Evolutionary conservation across 2,329 filamentous ascomycete genomes (phyloP), one percentile per base, ranked within the genome.

Genomic region (Hortaea werneckii): DNA sequence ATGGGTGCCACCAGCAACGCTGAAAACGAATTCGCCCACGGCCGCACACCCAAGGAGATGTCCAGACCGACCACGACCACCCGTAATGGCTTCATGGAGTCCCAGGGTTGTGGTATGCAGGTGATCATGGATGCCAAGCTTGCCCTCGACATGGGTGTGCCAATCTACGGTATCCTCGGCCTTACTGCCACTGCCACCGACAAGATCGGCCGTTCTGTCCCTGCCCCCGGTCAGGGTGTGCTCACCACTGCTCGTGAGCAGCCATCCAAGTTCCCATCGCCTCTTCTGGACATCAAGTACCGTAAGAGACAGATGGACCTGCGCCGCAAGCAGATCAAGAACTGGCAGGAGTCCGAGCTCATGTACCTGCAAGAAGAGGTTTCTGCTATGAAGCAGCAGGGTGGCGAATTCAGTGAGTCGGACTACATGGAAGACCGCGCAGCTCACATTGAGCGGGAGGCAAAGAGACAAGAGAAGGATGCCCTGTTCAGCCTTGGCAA

Each of bases 1-100:
- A 98, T 98, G 92, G 94, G 95, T 72, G 92, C 92, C 49, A 98
- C 92, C 46, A 95, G 89, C 78, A 98, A 96, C 64, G 89, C 90
- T 27, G 85, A 95, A 50, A 89, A 96, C 57, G 94, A 98, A 67
- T 87, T 98, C 58, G 87, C 82, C 7, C 92, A 96, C 61, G 92
- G 92, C 41, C 87, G 92, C 55, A 96, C 92, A 42, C 90, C 92
- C 9, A 80, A 83, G 67, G 92, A 98, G 70, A 98, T 98, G 92
- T 98, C 94, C 29, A 84, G 92, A 51, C 92, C 92, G 4, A 94
- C 89, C 5, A 98, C 92, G 39, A 98, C 92, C 3, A 98, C 92
- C 51, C 80, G 92, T 69, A 92, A 89, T 60, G 92, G 92, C 43
- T 98, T 98, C 76, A 96, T 98, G 92, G 92, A 98, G 71, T 95